Base-by-base conservation (phyloP, 2,329 filamentous ascomycete species). In the Diaporthe capsici region DNA sequence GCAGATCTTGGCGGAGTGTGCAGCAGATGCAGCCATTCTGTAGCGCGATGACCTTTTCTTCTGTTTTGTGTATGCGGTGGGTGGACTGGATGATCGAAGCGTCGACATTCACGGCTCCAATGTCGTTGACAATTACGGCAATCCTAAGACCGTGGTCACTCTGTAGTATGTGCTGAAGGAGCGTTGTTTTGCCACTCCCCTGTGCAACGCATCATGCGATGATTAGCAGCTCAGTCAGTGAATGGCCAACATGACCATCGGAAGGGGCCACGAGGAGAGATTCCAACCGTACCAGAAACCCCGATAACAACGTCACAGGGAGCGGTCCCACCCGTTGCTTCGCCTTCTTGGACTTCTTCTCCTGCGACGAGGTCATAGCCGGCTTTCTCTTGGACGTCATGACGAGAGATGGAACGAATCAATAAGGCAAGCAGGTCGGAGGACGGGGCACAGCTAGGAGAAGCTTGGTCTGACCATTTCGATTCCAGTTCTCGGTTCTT, bases 21-120 rank as follows among this genome's bases (percentile, higher is more conserved):
- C 93, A 95, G 85, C 93, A 95, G 79, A 95, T 95, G 78, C 93
- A 95, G 13, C 93, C 92, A 77, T 94, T 94, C 79, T 94, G 92
- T 73, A 94, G 87, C 13, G 92, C 89, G 22, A 94, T 90, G 44
- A 94, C 86, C 77, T 93, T 92, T 78, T 93, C 91, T 53, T 92
- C 85, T 0, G 89, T 90, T 77, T 90, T 88, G 3, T 88, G 89
- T 49, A 93, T 83, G 34, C 87, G 87, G 17, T 70, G 65, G 79
- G 91, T 88, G 2, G 84, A 87, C 74, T 88, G 88, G 60, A 93
- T 90, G 0, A 93, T 84, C 7, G 90, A 87, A 0, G 91, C 92
- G 75, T 94, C 92, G 78, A 94, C 90, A 78, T 94, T 94, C 1
- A 73, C 34, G 0, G 88, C 87, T 76, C 90, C 90, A 84, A 94